Evolutionary conservation across 257 asterid species (phyloP), one percentile per base, ranked within the genome.

Genomic region (Solanum pennellii): DNA sequence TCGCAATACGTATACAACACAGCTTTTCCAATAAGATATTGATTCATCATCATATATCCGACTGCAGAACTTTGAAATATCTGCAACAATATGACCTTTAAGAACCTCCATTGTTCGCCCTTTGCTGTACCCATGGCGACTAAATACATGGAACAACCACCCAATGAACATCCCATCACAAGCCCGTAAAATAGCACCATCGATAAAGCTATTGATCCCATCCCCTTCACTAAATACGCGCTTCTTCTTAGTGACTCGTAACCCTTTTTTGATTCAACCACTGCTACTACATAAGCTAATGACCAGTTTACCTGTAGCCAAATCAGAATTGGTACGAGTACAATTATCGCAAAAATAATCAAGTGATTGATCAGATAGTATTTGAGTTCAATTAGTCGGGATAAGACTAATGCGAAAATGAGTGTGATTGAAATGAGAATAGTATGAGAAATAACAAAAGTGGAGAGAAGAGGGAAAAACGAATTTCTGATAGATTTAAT

Each of bases 111-210:
- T 14, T 68, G 92, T 18, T 49, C 89, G 88, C 72, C 89, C 23
- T 88, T 89, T 42, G 92, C 2, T 52, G 10, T 52, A 52, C 62
- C 62, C 7, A 52, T 18, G 62, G 0, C 6, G 60, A 49, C 60
- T 49, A 49, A 49, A 15, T 5, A 16, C 21, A 39, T 39, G 4
- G 33, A 39, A 75, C 83, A 89, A 90, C 91, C 91, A 87, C 92
- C 86, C 87, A 49, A 15, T 16, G 60, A 92, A 87, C 91, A 83
- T 91, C 92, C 89, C 86, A 91, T 47, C 85, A 87, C 11, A 89
- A 90, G 31, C 94, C 95, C 29, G 89, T 93, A 21, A 87, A 77
- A 5, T 18, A 82, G 66, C 41, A 25, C 10, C n/a, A 80, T 35
- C 0, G 27, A 65, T 4, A 87, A 11, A 6, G 83, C 83, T 44